phyloP scores from a whole-genome alignment of 2,329 filamentous ascomycete species.

The Colletotrichum higginsianum region DNA sequence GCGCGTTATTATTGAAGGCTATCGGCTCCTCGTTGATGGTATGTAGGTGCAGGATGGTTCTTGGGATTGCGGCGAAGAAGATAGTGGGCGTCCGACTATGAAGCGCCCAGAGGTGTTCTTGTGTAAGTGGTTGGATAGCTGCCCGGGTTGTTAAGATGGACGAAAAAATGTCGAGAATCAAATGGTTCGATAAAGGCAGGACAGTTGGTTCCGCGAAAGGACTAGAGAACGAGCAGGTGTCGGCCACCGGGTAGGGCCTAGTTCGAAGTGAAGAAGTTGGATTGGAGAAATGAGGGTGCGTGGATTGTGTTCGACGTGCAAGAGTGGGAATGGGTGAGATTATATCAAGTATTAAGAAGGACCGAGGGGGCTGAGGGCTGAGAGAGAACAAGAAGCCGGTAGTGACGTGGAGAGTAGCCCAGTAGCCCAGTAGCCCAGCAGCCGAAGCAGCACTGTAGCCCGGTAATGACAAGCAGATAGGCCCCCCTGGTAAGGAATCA shows the following conservation, averaged over 20 bases:
- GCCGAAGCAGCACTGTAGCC: neutral
- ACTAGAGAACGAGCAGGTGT: conserved; percentile 30
- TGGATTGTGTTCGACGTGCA: neutral
- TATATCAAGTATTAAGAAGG: conserved; percentile 19
- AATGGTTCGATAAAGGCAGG: conserved; percentile 50
- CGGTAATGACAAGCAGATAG: conserved; percentile 18
- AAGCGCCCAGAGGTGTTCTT: neutral
- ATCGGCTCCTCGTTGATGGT: neutral
- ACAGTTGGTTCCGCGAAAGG: conserved; percentile 48
- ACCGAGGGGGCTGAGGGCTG: neutral
- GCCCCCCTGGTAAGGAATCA: conserved; percentile 24
- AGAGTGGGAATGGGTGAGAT: conserved; percentile 14
- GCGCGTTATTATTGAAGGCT: neutral
- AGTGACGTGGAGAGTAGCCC: conserved; percentile 11
- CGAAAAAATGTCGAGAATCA: conserved; percentile 48
- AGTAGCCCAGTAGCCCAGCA: conserved; percentile 11
- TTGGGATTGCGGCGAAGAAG: neutral
- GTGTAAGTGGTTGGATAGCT: conserved; percentile 43
- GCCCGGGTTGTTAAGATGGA: conserved; percentile 46
- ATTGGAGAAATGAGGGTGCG: neutral
- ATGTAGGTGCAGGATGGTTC: neutral
- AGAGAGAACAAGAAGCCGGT: neutral
- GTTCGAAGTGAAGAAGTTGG: neutral
- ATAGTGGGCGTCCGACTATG: neutral
- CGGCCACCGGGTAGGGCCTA: conserved; percentile 12